Percentiles rank a stretch among this genome's conserved stretches.
Evolutionary conservation across 345 rosid genomes (phyloP).

Genomic region (Populus nigra): DNA sequence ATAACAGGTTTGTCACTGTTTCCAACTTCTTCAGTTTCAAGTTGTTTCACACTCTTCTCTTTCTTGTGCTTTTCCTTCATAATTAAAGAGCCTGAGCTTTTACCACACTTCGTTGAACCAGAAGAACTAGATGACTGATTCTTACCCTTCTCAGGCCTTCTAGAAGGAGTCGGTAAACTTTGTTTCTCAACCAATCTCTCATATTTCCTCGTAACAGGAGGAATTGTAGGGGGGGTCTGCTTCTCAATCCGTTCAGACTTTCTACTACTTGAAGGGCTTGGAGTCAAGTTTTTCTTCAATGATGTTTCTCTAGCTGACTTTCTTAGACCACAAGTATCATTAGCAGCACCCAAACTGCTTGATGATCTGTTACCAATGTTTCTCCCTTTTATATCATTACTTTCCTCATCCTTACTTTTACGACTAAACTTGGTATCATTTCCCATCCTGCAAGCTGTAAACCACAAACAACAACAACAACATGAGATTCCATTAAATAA

Average conservation of each 20-base stretch:
- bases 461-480: not conserved
- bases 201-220: conserved; percentile 35
- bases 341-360: conserved; percentile 19
- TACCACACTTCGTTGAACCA: conserved; percentile 34
- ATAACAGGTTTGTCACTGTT: conserved; percentile 12
- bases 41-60: conserved; percentile 36
- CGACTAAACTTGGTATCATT: conserved; percentile 30
- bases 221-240: conserved; percentile 32
- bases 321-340: conserved; percentile 41
- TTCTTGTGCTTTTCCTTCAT: conserved; percentile 31
- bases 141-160: conserved; percentile 59
- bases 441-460: conserved; percentile 29
- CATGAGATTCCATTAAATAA: not conserved
- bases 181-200: conserved; percentile 40
- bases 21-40: conserved; percentile 34
- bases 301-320: conserved; percentile 49
- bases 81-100: conserved; percentile 22
- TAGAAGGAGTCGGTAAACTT: conserved; percentile 35
- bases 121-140: conserved; percentile 30
- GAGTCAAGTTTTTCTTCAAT: conserved; percentile 23
- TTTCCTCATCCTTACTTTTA: conserved; percentile 40
- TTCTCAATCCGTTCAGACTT: conserved; percentile 63
- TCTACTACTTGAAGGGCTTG: conserved; percentile 22
- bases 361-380: conserved; percentile 34
- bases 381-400: conserved; percentile 32